phyloP scores from a whole-genome alignment of 2,329 filamentous ascomycete genomes.

The Botrytis deweyae region DNA sequence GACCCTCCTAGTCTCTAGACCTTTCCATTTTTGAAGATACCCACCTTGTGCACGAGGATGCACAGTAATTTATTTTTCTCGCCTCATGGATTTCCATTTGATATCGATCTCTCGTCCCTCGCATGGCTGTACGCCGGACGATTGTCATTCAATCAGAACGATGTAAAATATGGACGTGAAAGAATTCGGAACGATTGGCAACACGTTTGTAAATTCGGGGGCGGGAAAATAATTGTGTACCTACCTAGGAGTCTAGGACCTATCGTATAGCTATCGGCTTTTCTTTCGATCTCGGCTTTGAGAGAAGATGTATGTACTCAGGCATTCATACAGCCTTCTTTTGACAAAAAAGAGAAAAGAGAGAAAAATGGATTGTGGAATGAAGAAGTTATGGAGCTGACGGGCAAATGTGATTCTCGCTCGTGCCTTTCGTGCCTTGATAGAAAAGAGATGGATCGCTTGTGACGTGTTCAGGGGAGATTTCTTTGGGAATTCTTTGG shows the following conservation, averaged over 20 bases:
- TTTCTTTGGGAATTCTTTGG: not conserved
- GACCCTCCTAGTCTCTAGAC: not conserved
- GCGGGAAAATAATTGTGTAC: constrained; percentile 12
- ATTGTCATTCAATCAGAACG: not conserved
- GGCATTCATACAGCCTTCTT: constrained; percentile 1
- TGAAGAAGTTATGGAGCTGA: not conserved
- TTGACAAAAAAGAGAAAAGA: not conserved
- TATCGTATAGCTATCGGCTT: not conserved
- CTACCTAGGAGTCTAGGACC: not conserved
- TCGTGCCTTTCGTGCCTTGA: too few relatives aligned
- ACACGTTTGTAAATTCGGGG: constrained; percentile 7
- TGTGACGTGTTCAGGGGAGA: constrained; percentile 18
- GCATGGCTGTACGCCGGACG: not conserved
- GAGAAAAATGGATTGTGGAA: not conserved
- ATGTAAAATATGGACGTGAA: not conserved
- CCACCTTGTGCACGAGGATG: not conserved
- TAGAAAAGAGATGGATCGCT: not conserved
- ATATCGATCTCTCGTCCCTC: not conserved
- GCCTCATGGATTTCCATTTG: constrained; percentile 5
- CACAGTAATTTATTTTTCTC: not conserved
- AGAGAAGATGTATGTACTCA: not conserved
- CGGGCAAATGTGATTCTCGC: not conserved
- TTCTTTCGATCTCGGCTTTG: not conserved
- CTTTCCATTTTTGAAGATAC: constrained; percentile 25
- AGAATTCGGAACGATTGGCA: constrained; percentile 4